Conservation (phyloP, 805 yeast species). For the Zygoascus flipseniorum region DNA sequence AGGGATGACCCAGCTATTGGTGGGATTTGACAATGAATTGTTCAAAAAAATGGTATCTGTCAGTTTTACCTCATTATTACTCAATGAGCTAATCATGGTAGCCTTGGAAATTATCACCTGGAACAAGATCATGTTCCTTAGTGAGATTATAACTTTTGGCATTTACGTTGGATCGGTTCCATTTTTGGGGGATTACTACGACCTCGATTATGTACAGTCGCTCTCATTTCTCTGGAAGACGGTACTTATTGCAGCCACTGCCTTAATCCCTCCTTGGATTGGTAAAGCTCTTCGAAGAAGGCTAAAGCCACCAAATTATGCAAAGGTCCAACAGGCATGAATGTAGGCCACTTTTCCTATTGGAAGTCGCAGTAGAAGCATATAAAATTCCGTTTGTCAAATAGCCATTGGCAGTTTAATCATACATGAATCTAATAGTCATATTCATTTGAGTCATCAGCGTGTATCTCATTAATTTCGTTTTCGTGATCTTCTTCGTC, state of each 20-base stretch:
- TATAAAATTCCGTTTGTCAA: too few species aligned
- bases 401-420: too few species aligned
- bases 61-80: constrained; percentile 67
- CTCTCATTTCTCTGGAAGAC: constrained; percentile 63
- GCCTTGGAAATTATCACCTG: constrained; percentile 89
- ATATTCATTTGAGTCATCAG: neutral
- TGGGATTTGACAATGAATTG: constrained; percentile 45
- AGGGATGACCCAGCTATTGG: constrained; percentile 66
- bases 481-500: constrained; percentile 35
- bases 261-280: constrained; percentile 85
- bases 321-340: constrained; percentile 81
- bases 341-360: too few species aligned
- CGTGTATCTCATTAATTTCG: neutral
- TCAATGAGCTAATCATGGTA: constrained; percentile 90
- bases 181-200: constrained; percentile 78
- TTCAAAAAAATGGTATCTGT: constrained; percentile 78
- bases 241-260: constrained; percentile 51
- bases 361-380: neutral
- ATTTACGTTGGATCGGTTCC: constrained; percentile 73
- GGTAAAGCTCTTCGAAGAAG: constrained; percentile 65
- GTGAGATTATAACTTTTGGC: constrained; percentile 62
- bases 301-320: constrained; percentile 89
- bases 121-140: constrained; percentile 66
- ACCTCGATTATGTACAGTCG: constrained; percentile 52
- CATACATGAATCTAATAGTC: neutral